Conservation (phyloP, 352 stramenopile genomes). For the Globisporangium perplexum region DNA sequence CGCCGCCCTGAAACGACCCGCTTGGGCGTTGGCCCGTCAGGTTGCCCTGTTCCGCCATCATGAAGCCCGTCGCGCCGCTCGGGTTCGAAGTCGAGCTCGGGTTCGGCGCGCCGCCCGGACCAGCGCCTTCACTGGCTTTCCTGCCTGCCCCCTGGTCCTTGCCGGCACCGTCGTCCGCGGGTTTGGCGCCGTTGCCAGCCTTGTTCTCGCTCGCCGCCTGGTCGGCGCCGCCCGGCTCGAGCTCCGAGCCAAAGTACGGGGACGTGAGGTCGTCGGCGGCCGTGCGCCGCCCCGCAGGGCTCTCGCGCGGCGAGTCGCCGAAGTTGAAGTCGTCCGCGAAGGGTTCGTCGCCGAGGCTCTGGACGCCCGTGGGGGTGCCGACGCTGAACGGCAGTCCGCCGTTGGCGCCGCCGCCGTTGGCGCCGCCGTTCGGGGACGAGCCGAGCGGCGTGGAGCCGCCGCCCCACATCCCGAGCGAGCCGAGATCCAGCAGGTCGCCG, state of each 20-base stretch:
- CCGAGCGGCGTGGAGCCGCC: constrained; percentile 56
- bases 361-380: constrained; percentile 76
- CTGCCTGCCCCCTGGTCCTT: constrained; percentile 30
- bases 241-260: constrained; percentile 67
- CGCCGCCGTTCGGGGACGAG: constrained; percentile 51
- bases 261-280: constrained; percentile 29
- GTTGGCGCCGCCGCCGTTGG: constrained; percentile 19
- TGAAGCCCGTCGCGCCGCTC: constrained; percentile 9
- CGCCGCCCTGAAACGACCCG: constrained; percentile 7
- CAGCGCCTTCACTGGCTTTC: constrained; percentile 13
- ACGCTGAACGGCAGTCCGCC: constrained; percentile 69
- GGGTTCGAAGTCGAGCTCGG: constrained; percentile 5
- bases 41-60: constrained; percentile 16
- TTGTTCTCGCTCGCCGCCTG: constrained; percentile 28
- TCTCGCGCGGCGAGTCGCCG: constrained; percentile 67
- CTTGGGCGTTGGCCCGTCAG: constrained; percentile 5
- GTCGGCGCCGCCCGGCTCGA: constrained; percentile 26
- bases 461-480: constrained; percentile 64
- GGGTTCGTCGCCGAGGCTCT: constrained; percentile 74
- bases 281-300: constrained; percentile 3
- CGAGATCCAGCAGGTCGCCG: constrained; percentile 69
- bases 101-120: constrained; percentile 14
- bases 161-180: constrained; percentile 9
- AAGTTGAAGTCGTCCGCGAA: constrained; percentile 81
- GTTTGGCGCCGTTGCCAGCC: constrained; percentile 23